Base-by-base conservation (phyloP, 176 grass and related monocot species). In the Elaeis guineensis region DNA sequence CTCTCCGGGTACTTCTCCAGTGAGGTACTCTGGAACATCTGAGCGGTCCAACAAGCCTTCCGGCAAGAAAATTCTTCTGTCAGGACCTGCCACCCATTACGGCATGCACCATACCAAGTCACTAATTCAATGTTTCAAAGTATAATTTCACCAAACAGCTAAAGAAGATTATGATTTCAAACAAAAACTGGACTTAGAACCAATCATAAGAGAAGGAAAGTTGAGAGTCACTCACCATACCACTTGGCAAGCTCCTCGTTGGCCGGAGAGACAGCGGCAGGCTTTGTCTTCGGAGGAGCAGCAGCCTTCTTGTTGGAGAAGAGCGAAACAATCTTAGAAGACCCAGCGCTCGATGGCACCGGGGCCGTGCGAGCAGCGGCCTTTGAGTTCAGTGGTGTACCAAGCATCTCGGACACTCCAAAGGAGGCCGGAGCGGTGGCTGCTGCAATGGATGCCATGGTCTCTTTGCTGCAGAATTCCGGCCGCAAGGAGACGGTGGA, bases 21-120 rank as follows among this genome's bases (percentile, higher is more conserved):
- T 89, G 73, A 98, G 93, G 79, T 98, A 98, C 50, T 89, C 93
- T 1, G 87, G 93, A 63, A 98, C 84, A 61, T 89, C 87, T 0
- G 78, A 88, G 50, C 93, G 81, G 72, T 89, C 93, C 61, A 98
- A 76, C 54, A 98, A 81, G 32, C 93, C 93, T 16, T 92, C 77
- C 1, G 93, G 93, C 73, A 98, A 76, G 70, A 16, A 98, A 69
- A 98, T 98, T 69, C 84, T 89, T 70, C 93, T 78, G 84, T 98
- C 93, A 59, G 93, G 93, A 63, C 93, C 82, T 53, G 21, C 61
- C 7, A 17, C 17, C 58, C 17, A 67, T 23, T 44, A 8, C 9
- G 1, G 8, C 35, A 39, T 30, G 5, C 28, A 30, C 5, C 0
- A 30, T 30, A 30, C 28, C 5, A 6, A 30, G 28, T 30, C 28